A percentile compares a stretch with the other conserved stretches of the same genome.
Evolutionary conservation across 2,329 filamentous ascomycete genomes (phyloP).

Genomic region (Pseudogymnoascus sp.): DNA sequence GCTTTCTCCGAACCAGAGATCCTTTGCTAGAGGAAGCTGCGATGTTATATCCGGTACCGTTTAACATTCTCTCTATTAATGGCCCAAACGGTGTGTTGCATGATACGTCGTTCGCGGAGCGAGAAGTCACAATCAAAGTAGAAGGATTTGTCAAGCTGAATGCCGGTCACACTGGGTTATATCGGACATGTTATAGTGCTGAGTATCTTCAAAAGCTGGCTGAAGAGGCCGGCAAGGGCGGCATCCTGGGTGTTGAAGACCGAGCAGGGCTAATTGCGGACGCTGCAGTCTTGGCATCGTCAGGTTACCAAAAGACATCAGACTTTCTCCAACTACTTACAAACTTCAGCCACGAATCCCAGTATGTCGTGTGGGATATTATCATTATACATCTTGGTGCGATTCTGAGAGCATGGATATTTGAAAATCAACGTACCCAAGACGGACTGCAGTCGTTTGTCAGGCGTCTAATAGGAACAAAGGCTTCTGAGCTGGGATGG

Average conservation of each 20-base stretch:
- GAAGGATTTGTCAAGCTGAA: slow-evolving; percentile 65
- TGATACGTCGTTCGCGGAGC: slow-evolving; percentile 51
- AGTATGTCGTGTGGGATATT: no score
- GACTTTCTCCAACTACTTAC: no score
- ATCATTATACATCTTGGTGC: no score
- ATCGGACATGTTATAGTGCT: slow-evolving; percentile 58
- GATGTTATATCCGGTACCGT: slow-evolving; percentile 57
- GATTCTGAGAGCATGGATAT: no score
- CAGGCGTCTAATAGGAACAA: no score
- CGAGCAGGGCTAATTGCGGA: slow-evolving; percentile 63
- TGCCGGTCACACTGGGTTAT: slow-evolving; percentile 59
- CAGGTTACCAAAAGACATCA: neutral
- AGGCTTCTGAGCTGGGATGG: no score
- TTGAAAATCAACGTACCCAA: no score
- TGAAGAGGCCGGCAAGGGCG: slow-evolving; percentile 42
- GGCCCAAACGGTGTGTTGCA: no score
- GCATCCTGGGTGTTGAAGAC: slow-evolving; percentile 56
- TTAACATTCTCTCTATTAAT: slow-evolving; percentile 38
- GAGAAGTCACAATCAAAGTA: slow-evolving; percentile 51
- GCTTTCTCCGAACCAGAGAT: slow-evolving; percentile 60
- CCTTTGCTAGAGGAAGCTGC: slow-evolving; percentile 56
- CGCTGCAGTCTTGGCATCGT: slow-evolving; percentile 50
- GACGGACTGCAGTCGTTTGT: no score
- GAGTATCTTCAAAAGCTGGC: slow-evolving; percentile 57
- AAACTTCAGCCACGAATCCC: no score